Percentiles rank a stretch among this genome's conserved stretches.
Conservation (phyloP, 257 asterid species). For the Ligustrum vulgare region DNA sequence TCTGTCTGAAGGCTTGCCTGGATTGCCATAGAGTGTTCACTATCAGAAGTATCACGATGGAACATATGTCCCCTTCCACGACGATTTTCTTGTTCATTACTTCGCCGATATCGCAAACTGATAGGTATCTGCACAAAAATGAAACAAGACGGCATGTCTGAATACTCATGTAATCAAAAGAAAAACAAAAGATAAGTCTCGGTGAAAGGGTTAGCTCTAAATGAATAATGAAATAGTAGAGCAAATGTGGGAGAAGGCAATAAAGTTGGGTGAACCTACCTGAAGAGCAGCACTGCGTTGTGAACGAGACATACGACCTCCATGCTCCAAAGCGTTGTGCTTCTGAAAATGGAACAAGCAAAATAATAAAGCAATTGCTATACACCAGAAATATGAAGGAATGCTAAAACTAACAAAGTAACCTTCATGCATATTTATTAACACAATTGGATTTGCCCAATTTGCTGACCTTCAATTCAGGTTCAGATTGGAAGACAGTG, state of each 20-base stretch:
- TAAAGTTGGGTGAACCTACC: conserved; percentile 44
- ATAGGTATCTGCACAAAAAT: conserved; percentile 68
- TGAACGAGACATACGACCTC: conserved; percentile 95
- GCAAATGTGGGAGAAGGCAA: background rate
- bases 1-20: conserved; percentile 73
- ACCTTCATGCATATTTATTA: background rate
- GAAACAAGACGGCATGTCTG: conserved; percentile 6
- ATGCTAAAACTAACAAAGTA: background rate
- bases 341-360: conserved; percentile 53
- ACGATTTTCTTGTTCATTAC: conserved; percentile 64
- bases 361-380: background rate
- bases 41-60: conserved; percentile 66
- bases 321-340: conserved; percentile 89
- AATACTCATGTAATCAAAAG: conserved; percentile 16
- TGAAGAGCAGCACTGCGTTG: conserved; percentile 96
- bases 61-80: conserved; percentile 77
- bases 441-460: conserved; percentile 3
- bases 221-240: conserved; percentile 10
- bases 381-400: background rate
- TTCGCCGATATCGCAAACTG: conserved; percentile 80
- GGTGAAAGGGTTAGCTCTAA: background rate
- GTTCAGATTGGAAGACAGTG: conserved; percentile 72
- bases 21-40: conserved; percentile 74
- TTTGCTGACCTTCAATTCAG: conserved; percentile 77
- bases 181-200: background rate